Conservation (phyloP, 2,329 filamentous ascomycete genomes). For the Chaetothyriales sp. region DNA sequence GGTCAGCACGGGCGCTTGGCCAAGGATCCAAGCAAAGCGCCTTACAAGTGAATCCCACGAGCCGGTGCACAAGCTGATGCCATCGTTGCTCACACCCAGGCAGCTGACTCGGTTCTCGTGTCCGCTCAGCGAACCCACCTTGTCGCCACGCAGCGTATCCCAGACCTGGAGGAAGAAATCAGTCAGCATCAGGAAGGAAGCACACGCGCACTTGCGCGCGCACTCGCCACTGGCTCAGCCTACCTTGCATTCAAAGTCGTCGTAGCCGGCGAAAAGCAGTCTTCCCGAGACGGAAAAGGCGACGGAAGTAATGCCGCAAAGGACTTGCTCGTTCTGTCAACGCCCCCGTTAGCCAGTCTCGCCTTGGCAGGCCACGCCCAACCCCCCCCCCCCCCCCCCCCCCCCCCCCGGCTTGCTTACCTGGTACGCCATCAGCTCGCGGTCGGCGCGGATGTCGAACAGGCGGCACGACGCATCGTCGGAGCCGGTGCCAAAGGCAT, state of each 20-base stretch:
- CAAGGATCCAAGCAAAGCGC: conserved; percentile 15
- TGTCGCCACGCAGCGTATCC: conserved; percentile 92
- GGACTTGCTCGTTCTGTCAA: conserved; percentile 77
- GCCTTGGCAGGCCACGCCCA: background rate
- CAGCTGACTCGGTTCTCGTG: conserved; percentile 99
- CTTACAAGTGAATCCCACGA: conserved; percentile 98
- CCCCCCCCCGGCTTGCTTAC: no score
- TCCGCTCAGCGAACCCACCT: conserved; percentile 89
- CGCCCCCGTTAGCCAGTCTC: conserved; percentile 5
- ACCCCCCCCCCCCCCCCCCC: no score
- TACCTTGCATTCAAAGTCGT: conserved; percentile 99
- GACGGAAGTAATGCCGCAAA: conserved; percentile 96
- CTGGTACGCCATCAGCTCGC: conserved; percentile 57
- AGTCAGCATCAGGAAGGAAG: conserved; percentile 16
- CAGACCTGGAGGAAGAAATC: conserved; percentile 57
- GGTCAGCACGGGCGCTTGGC: conserved; percentile 17
- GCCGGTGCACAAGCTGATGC: conserved; percentile 96
- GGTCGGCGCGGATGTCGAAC: conserved; percentile 93
- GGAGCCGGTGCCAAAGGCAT: conserved; percentile 94
- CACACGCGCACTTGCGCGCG: no score
- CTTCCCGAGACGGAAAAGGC: conserved; percentile 94
- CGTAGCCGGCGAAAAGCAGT: conserved; percentile 90
- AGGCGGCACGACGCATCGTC: conserved; percentile 95
- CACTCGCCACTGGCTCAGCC: conserved; percentile 21
- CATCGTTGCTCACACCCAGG: conserved; percentile 95